Percentiles rank a stretch among this genome's conserved stretches.
These are phyloP conservation scores for Heterobasidion parviporum DNA, from an alignment of 1,284 basidiomycete species.

Conservation along the genomic window DNA sequence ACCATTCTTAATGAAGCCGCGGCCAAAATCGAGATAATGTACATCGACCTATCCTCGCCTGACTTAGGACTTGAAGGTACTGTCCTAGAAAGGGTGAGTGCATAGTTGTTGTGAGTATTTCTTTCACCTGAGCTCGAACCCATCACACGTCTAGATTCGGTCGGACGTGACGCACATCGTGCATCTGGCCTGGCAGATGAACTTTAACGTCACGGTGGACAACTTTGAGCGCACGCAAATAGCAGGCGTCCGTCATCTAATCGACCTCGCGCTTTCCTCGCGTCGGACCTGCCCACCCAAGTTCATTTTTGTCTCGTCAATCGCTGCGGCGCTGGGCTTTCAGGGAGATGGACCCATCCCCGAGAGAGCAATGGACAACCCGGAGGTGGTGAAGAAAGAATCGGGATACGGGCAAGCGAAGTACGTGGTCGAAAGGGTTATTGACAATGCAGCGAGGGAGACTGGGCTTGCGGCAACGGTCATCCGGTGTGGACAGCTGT, in stretches of 20 bases:
- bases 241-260: not conserved
- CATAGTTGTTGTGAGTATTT: not conserved
- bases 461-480: not conserved
- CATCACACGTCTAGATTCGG: not conserved
- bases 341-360: no score
- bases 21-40: no score
- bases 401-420: not conserved
- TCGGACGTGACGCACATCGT: conserved; percentile 6
- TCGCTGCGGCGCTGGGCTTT: not conserved
- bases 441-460: not conserved
- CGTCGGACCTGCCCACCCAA: not conserved
- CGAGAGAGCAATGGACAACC: no score
- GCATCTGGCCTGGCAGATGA: conserved; percentile 9
- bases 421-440: not conserved
- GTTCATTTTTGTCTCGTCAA: not conserved
- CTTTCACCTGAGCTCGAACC: not conserved
- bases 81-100: no score
- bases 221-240: conserved; percentile 1
- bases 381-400: not conserved
- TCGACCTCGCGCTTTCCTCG: not conserved
- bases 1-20: no score
- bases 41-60: no score
- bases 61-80: no score
- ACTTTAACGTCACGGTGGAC: conserved; percentile 1
- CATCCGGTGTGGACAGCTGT: not conserved